These are phyloP conservation scores for Coemansia sp. DNA, from an alignment of 192 early-diverging fungal species.

Conservation along the genomic window DNA sequence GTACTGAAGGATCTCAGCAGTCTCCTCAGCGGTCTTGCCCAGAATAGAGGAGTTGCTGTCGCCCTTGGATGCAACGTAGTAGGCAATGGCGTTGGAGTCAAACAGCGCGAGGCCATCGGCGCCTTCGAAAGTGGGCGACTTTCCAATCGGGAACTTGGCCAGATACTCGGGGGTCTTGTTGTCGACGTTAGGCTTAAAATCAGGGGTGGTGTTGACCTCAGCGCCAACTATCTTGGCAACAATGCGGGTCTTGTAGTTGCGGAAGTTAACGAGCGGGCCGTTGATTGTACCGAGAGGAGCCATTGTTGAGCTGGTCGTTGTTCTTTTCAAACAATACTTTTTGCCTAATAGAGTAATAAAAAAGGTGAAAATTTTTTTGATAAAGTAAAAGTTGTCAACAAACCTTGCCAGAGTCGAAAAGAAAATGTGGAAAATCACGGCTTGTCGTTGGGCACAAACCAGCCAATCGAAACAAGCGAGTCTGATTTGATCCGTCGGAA, in stretches of 20 bases:
- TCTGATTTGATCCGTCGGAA: no score
- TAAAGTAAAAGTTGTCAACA: no score
- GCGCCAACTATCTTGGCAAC: conserved; percentile 78
- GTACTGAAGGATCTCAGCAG: conserved; percentile 65
- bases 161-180: conserved; percentile 82
- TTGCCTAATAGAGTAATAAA: background rate
- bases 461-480: no score
- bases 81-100: conserved; percentile 90
- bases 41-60: conserved; percentile 56
- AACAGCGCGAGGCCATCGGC: conserved; percentile 72
- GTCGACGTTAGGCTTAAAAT: conserved; percentile 67
- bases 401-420: no score
- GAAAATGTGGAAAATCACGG: no score
- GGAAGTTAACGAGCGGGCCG: conserved; percentile 32
- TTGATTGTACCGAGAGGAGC: conserved; percentile 45
- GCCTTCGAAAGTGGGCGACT: conserved; percentile 87
- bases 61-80: conserved; percentile 66
- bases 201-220: conserved; percentile 63
- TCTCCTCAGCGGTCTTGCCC: conserved; percentile 61
- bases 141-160: conserved; percentile 90
- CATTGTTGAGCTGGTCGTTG: conserved; percentile 15
- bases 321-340: background rate
- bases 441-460: no score
- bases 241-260: conserved; percentile 67
- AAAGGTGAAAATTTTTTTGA: no score